These are phyloP conservation scores for Phycomyces nitens DNA, from an alignment of 192 early-diverging fungal species.

Conservation along the genomic window DNA sequence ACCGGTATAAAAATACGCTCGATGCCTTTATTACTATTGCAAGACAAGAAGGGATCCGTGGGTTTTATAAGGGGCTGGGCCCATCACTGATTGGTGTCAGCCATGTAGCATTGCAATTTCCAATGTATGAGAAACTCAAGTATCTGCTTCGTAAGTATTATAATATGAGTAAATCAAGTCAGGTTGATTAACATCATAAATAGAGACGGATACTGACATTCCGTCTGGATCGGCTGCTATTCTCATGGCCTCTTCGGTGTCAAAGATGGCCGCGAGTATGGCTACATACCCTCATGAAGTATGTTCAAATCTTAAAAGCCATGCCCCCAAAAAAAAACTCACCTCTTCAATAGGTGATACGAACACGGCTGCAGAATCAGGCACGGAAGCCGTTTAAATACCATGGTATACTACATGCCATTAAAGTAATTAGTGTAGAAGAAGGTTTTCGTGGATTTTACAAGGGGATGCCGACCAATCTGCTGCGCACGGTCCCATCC, in stretches of 20 bases:
- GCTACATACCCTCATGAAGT: constrained; percentile 97
- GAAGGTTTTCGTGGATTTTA: constrained; percentile 86
- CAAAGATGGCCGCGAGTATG: constrained; percentile 86
- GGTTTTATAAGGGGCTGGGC: constrained; percentile 91
- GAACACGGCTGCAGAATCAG: constrained; percentile 93
- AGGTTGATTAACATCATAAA: too few species aligned
- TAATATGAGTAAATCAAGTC: too few species aligned
- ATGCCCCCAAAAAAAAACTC: not conserved
- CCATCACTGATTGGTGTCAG: constrained; percentile 88
- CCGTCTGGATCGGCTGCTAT: constrained; percentile 46
- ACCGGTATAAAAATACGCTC: constrained; percentile 77
- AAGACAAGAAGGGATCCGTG: constrained; percentile 67
- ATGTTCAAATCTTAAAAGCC: not conserved
- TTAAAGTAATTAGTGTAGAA: constrained; percentile 64
- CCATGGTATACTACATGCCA: constrained; percentile 77
- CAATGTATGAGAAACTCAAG: constrained; percentile 92
- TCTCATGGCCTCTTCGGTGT: constrained; percentile 73
- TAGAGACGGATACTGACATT: constrained; percentile 10
- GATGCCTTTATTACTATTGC: constrained; percentile 81
- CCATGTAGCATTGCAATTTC: constrained; percentile 94
- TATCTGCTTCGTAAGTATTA: constrained; percentile 51
- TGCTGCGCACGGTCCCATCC: constrained; percentile 87
- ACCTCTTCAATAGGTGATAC: constrained; percentile 54
- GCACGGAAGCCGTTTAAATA: constrained; percentile 69
- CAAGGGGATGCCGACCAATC: constrained; percentile 79